A percentile compares a stretch with the other conserved stretches of the same genome.
Conservation (phyloP, 2,329 filamentous ascomycete species). For the Zymoseptoria passerinii region DNA sequence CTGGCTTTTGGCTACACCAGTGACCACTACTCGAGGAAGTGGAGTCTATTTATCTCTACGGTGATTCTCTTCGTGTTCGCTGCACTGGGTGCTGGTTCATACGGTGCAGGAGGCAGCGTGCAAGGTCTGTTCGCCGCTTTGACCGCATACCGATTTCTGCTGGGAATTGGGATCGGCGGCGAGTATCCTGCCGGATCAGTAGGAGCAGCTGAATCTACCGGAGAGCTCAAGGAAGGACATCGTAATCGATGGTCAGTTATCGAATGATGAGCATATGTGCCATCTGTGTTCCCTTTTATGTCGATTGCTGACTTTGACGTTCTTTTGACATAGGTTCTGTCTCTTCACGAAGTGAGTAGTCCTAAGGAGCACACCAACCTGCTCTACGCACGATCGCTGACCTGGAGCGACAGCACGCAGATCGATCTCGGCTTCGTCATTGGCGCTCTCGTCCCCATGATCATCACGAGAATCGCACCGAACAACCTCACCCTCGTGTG, state of each 20-base stretch:
- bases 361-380: not conserved
- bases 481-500: conserved; percentile 66
- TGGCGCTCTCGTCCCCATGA: conserved; percentile 66
- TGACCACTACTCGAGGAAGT: conserved; percentile 77
- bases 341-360: not conserved
- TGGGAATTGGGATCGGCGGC: conserved; percentile 44
- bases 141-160: conserved; percentile 76
- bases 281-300: no score
- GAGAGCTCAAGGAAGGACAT: conserved; percentile 69
- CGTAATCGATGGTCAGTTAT: conserved; percentile 67
- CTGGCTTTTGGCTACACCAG: conserved; percentile 71
- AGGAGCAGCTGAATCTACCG: conserved; percentile 72
- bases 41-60: conserved; percentile 72
- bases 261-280: not conserved
- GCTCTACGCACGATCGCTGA: not conserved
- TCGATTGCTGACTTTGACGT: conserved; percentile 32
- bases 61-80: conserved; percentile 79
- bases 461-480: conserved; percentile 35
- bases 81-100: conserved; percentile 66
- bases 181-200: conserved; percentile 81
- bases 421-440: conserved; percentile 81
- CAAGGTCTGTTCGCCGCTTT: conserved; percentile 69
- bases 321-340: not conserved
- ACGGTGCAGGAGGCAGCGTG: conserved; percentile 60
- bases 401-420: conserved; percentile 71